Evolutionary conservation across 495 filamentous ascomycete species (phyloP).

Genomic region (Daldinia childiae): DNA sequence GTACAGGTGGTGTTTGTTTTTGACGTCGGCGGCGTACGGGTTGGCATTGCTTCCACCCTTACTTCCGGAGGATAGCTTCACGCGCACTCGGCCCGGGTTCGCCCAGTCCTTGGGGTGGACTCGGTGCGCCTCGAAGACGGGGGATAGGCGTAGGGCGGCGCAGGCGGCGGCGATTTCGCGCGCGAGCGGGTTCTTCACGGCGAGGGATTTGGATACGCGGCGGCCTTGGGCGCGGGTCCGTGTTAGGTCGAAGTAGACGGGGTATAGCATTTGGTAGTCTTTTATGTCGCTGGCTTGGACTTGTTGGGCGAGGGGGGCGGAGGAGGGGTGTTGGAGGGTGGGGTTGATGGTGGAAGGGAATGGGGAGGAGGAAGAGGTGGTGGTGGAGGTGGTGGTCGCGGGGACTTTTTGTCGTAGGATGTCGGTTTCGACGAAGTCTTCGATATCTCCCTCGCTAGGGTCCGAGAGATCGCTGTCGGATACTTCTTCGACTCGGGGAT

Average conservation of each 20-base stretch:
- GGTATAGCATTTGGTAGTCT: constrained; percentile 89
- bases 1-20: constrained; percentile 93
- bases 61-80: constrained; percentile 72
- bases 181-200: constrained; percentile 86
- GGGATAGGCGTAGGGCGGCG: constrained; percentile 73
- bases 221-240: constrained; percentile 81
- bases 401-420: constrained; percentile 49
- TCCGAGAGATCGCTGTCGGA: constrained; percentile 79
- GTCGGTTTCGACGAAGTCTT: constrained; percentile 62
- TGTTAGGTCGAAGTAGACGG: constrained; percentile 86
- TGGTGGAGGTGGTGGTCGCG: constrained; percentile 21
- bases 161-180: constrained; percentile 89
- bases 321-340: constrained; percentile 35
- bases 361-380: constrained; percentile 36
- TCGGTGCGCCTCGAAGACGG: constrained; percentile 90
- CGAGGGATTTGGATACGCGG: constrained; percentile 73
- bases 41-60: no score
- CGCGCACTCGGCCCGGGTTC: constrained; percentile 89
- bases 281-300: constrained; percentile 58
- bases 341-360: constrained; percentile 5
- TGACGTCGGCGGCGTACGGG: constrained; percentile 54
- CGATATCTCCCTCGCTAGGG: constrained; percentile 74
- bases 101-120: constrained; percentile 96
- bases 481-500: constrained; percentile 90
- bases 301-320: constrained; percentile 47